Base-by-base conservation (phyloP, 1,139 yeast species). In the Magnusiomyces sp. region DNA sequence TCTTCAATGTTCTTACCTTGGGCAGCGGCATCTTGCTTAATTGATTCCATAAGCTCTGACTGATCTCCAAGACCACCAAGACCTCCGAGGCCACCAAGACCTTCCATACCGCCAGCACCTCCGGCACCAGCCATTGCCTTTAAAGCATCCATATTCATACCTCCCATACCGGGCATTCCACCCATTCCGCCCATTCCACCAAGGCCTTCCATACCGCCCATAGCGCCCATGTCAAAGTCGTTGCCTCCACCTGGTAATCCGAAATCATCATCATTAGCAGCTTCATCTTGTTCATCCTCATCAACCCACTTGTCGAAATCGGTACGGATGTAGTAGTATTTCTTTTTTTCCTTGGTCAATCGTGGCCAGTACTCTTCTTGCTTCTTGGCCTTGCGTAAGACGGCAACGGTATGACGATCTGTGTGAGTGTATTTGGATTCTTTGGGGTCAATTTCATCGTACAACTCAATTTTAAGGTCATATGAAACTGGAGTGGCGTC, bases 241-340 rank as follows among this genome's bases (percentile, higher is more conserved):
- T 62, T 55, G 44, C 55, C 58, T 29, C 58, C 62, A 52, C 62
- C 59, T 23, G 63, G 59, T n/a, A 51, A 56, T 17, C 65, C 65
- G 38, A 61, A 55, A 19, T 71, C 75, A 39, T 68, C 70, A 53
- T 66, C 65, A 49, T 70, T 66, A 17, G 60, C 66, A 47, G 58
- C 58, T 16, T 72, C 81, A 7, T 69, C 88, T 69, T 87, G 95
- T 69, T 88, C 95, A 62, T 89, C 96, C 72, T 88, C 95, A 65
- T 88, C 95, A 43, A 84, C 94, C 98, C 98, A 92, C 69, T 83
- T 86, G 72, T 90, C 96, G 63, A 92, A 92, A 66, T 92, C 98
- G 14, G 98, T 92, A 73, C 87, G 85, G 66, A 92, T 79, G 68
- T 78, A 87, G 59, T 79, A 83, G 57, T 73, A 76, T 64, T 77